Percentiles rank a stretch among this genome's conserved stretches.
Conservation (phyloP, 192 early-diverging fungal species). For the Gamsiella multidivaricata region DNA sequence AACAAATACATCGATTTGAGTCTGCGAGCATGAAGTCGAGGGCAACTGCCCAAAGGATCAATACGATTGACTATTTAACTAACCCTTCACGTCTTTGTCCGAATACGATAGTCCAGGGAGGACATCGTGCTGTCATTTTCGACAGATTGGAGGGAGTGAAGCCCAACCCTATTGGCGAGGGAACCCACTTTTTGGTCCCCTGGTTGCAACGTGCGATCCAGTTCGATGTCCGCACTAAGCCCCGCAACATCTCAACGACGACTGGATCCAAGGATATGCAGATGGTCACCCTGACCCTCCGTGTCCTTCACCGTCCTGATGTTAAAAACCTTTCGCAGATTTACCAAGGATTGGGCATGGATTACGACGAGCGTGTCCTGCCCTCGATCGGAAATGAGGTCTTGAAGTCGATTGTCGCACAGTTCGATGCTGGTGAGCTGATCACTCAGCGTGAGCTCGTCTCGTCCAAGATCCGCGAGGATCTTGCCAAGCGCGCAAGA, state of each 20-base stretch:
- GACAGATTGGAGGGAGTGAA: slow-evolving; percentile 94
- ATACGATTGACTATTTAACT: no score
- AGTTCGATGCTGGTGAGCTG: slow-evolving; percentile 97
- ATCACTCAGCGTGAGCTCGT: slow-evolving; percentile 98
- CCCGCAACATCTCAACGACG: slow-evolving; percentile 97
- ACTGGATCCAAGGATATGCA: slow-evolving; percentile 99
- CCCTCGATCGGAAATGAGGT: slow-evolving; percentile 99
- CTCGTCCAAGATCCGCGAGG: slow-evolving; percentile 91
- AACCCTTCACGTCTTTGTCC: no score
- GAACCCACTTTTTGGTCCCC: slow-evolving; percentile 97
- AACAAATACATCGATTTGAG: no score
- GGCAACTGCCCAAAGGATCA: no score
- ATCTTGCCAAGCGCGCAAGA: slow-evolving; percentile 89
- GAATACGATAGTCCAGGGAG: slow-evolving; percentile 96
- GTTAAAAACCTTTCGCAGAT: slow-evolving; percentile 79
- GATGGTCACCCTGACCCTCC: slow-evolving; percentile 94
- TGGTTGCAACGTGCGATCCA: slow-evolving; percentile 92
- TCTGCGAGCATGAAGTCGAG: no score
- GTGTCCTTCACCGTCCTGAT: slow-evolving; percentile 92
- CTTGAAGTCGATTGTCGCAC: slow-evolving; percentile 97
- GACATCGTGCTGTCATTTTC: slow-evolving; percentile 96
- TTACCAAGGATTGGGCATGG: slow-evolving; percentile 91
- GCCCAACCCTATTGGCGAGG: slow-evolving; percentile 81
- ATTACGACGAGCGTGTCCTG: slow-evolving; percentile 98
- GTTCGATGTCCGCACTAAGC: slow-evolving; percentile 94